phyloP scores from a whole-genome alignment of 768 basidiomycete species.

The Pisolithus microcarpus region DNA sequence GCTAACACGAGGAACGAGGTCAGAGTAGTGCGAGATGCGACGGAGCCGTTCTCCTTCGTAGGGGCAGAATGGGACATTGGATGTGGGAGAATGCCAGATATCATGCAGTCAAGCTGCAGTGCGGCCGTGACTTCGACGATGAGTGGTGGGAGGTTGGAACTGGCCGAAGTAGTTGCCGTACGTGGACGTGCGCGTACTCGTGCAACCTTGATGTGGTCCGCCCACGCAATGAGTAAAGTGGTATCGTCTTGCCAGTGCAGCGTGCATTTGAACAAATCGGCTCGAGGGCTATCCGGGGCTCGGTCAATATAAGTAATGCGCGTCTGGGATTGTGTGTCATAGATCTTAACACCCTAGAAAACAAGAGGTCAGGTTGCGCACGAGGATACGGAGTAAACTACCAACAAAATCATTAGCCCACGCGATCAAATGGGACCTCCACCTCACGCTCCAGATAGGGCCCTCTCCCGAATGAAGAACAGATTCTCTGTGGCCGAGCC shows the following conservation, averaged over 20 bases:
- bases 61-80: conserved; percentile 32
- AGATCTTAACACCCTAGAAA: conserved; percentile 83
- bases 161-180: conserved; percentile 32
- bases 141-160: conserved; percentile 48
- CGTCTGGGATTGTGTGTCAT: conserved; percentile 70
- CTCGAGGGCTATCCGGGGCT: conserved; percentile 73
- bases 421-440: conserved; percentile 81
- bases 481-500: conserved; percentile 92
- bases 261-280: conserved; percentile 91
- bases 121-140: conserved; percentile 85
- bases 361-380: neutral
- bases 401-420: conserved; percentile 92
- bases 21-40: conserved; percentile 28
- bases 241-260: conserved; percentile 90
- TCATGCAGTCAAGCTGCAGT: conserved; percentile 93
- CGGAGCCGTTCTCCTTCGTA: conserved; percentile 12
- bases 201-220: conserved; percentile 86
- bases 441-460: conserved; percentile 87
- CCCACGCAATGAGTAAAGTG: conserved; percentile 90
- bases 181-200: conserved; percentile 61
- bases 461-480: conserved; percentile 80
- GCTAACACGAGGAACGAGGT: conserved; percentile 84
- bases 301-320: conserved; percentile 84
- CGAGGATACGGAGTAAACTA: conserved; percentile 1
- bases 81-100: conserved; percentile 84